These are phyloP conservation scores for Grigorovia jiainica DNA, from an alignment of 805 yeast genomes.

Conservation along the genomic window DNA sequence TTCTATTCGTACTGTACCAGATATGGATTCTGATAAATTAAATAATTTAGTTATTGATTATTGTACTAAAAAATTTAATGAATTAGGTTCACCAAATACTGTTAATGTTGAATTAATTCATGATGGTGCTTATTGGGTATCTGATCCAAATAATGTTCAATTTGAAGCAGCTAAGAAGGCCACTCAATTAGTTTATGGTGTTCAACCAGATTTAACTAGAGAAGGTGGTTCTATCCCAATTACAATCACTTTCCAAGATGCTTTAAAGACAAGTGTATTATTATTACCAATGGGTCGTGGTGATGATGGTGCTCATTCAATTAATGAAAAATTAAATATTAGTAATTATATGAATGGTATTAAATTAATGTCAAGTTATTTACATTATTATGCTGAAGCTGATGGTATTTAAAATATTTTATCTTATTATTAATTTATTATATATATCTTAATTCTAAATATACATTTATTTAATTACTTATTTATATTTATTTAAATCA, in stretches of 20 bases:
- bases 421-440: no score
- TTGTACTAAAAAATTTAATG: slow-evolving; percentile 54
- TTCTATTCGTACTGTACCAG: slow-evolving; percentile 94
- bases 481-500: no score
- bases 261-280: slow-evolving; percentile 74
- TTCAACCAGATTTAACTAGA: slow-evolving; percentile 93
- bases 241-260: slow-evolving; percentile 85
- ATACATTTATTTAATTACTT: not conserved
- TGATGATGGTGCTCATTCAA: slow-evolving; percentile 98
- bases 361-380: slow-evolving; percentile 86
- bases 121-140: slow-evolving; percentile 94
- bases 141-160: slow-evolving; percentile 85
- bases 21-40: slow-evolving; percentile 72
- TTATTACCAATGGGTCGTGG: slow-evolving; percentile 97
- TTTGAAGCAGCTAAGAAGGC: slow-evolving; percentile 94
- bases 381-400: slow-evolving; percentile 66
- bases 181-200: slow-evolving; percentile 87
- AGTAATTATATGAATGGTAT: slow-evolving; percentile 87
- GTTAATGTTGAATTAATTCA: slow-evolving; percentile 69
- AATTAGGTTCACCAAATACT: slow-evolving; percentile 69
- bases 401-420: slow-evolving; percentile 20
- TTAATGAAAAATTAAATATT: slow-evolving; percentile 87
- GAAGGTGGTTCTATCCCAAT: slow-evolving; percentile 99
- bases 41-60: slow-evolving; percentile 69
- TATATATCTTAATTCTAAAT: no score